Percentiles rank a stretch among this genome's conserved stretches.
phyloP scores from a whole-genome alignment of 805 yeast genomes.

The Grigorovia transvaalensis region DNA sequence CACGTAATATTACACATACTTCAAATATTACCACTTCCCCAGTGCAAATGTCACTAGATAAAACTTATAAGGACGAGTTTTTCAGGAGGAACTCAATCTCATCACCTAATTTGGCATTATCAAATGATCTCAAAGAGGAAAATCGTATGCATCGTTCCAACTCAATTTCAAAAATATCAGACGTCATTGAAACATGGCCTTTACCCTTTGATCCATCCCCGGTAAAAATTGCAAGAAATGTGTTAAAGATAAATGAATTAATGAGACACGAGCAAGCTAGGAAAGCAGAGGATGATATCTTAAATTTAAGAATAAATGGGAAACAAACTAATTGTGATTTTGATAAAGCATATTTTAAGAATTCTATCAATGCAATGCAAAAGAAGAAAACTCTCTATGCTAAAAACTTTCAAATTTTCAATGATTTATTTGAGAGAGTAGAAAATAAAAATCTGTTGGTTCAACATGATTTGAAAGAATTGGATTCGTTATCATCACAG shows the following conservation, averaged over 20 bases:
- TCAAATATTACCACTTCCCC: neutral
- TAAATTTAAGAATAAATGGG: conserved; percentile 8
- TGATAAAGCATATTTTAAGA: conserved; percentile 1
- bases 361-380: neutral
- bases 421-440: conserved; percentile 11
- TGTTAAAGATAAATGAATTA: neutral
- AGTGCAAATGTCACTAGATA: neutral
- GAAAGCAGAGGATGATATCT: neutral
- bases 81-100: conserved; percentile 22
- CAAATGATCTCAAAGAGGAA: neutral
- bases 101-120: conserved; percentile 2
- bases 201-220: conserved; percentile 26
- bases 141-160: conserved; percentile 9
- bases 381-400: neutral
- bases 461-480: conserved; percentile 34
- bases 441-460: conserved; percentile 26
- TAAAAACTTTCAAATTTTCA: conserved; percentile 9
- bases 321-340: conserved; percentile 11
- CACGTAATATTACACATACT: neutral
- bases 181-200: conserved; percentile 19
- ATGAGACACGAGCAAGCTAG: neutral
- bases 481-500: conserved; percentile 41
- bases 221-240: conserved; percentile 22
- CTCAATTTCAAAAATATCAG: conserved; percentile 20
- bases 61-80: conserved; percentile 18